A percentile compares a stretch with the other conserved stretches of the same genome.
phyloP scores from a whole-genome alignment of 345 rosid genomes.

The Passiflora organensis region DNA sequence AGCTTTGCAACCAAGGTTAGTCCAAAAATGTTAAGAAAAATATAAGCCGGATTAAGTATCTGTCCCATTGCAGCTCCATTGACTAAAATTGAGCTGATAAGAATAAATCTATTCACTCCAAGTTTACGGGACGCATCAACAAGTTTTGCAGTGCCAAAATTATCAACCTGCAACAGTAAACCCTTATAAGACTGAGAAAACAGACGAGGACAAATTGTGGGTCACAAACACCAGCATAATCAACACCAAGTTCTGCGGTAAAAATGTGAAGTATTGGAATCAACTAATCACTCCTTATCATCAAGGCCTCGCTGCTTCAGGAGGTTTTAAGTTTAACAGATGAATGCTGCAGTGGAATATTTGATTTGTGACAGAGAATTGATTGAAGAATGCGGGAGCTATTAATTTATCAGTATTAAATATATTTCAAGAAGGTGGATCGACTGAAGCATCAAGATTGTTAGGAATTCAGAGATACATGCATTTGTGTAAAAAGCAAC shows the following conservation, averaged over 20 bases:
- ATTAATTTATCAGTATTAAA: no score
- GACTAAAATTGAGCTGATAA: conserved; percentile 79
- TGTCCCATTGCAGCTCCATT: conserved; percentile 98
- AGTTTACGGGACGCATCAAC: conserved; percentile 75
- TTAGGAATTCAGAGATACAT: no score
- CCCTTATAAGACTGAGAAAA: neutral
- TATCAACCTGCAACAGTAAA: conserved; percentile 57
- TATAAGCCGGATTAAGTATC: conserved; percentile 78
- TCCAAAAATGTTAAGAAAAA: conserved; percentile 80
- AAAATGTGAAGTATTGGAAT: neutral
- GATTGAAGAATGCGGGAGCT: no score
- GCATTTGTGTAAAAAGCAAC: no score
- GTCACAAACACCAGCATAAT: neutral
- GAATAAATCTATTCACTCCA: conserved; percentile 65
- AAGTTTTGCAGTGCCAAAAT: conserved; percentile 73
- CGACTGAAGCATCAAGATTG: no score
- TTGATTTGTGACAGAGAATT: no score
- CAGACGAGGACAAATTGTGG: neutral
- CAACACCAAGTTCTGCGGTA: neutral
- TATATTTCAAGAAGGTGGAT: no score
- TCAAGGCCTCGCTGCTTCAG: no score
- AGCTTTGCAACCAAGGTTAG: conserved; percentile 86
- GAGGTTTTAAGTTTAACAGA: no score
- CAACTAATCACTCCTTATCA: no score
- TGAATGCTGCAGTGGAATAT: no score